A percentile compares a stretch with the other conserved stretches of the same genome.
These are phyloP conservation scores for Anthracocystis panici-leucophaei DNA, from an alignment of 1,284 basidiomycete genomes.

Conservation along the genomic window DNA sequence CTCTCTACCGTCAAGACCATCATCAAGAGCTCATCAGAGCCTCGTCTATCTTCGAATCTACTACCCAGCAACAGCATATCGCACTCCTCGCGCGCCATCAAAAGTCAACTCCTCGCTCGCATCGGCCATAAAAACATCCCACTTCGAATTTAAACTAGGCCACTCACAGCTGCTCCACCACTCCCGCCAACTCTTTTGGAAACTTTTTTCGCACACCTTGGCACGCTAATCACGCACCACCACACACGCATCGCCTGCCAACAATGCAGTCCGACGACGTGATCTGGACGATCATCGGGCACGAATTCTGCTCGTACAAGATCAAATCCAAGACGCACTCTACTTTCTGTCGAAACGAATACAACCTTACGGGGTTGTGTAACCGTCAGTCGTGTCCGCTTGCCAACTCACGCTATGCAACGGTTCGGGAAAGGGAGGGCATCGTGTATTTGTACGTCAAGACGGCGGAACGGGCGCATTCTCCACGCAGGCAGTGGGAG, in stretches of 20 bases:
- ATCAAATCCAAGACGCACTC: slow-evolving; percentile 65
- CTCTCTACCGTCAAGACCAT: too few relatives aligned
- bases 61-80: too few relatives aligned
- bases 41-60: too few relatives aligned
- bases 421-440: slow-evolving; percentile 94
- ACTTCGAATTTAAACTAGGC: too few relatives aligned
- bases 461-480: slow-evolving; percentile 96
- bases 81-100: too few relatives aligned
- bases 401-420: slow-evolving; percentile 96
- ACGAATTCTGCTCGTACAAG: slow-evolving; percentile 69
- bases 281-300: slow-evolving; percentile 67
- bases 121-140: background rate
- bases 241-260: background rate
- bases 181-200: background rate
- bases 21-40: too few relatives aligned
- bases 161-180: background rate
- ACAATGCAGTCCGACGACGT: slow-evolving; percentile 68
- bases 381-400: slow-evolving; percentile 95
- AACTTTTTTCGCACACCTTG: too few relatives aligned
- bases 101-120: too few relatives aligned
- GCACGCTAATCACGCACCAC: background rate
- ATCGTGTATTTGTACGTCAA: slow-evolving; percentile 96
- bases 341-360: slow-evolving; percentile 98
- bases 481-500: slow-evolving; percentile 97
- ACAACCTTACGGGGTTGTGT: slow-evolving; percentile 98